Percentiles rank a stretch among this genome's conserved stretches.
Evolutionary conservation across 1,284 basidiomycete species (phyloP).

Genomic region (Coriolopsis trogii): DNA sequence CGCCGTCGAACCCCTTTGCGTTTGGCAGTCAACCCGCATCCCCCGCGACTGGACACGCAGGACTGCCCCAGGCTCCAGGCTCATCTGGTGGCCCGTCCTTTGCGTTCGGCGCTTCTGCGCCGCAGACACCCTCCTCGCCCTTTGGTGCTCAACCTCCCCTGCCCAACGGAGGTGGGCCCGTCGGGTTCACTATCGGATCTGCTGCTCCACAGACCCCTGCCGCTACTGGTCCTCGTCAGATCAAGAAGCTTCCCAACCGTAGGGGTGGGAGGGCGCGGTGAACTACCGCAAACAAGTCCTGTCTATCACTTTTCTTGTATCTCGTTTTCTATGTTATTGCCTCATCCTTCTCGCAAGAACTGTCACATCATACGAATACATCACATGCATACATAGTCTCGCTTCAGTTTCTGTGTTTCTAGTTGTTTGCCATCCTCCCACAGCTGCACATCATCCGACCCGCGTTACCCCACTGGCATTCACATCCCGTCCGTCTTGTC

Average conservation of each 20-base stretch:
- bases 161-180: conserved; percentile 23
- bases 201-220: conserved; percentile 27
- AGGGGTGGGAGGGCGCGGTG: conserved; percentile 30
- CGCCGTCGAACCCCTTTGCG: conserved; percentile 34
- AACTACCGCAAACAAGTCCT: conserved; percentile 1
- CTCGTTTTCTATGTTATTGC: conserved; percentile 9
- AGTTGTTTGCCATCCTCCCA: conserved; percentile 2
- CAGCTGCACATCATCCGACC: conserved; percentile 4
- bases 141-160: conserved; percentile 29
- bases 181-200: conserved; percentile 38
- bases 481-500: background rate
- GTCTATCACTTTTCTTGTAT: background rate
- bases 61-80: conserved; percentile 33
- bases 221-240: conserved; percentile 19
- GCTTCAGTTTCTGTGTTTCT: conserved; percentile 12
- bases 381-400: conserved; percentile 19
- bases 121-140: conserved; percentile 27
- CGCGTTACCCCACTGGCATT: conserved; percentile 16
- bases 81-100: conserved; percentile 26
- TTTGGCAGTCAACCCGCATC: conserved; percentile 39
- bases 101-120: conserved; percentile 30
- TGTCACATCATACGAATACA: conserved; percentile 19
- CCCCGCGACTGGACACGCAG: conserved; percentile 34
- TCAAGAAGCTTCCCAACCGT: conserved; percentile 39
- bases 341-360: conserved; percentile 13